phyloP scores from a whole-genome alignment of 306 rosid species.

The Oemleria cerasiformis region DNA sequence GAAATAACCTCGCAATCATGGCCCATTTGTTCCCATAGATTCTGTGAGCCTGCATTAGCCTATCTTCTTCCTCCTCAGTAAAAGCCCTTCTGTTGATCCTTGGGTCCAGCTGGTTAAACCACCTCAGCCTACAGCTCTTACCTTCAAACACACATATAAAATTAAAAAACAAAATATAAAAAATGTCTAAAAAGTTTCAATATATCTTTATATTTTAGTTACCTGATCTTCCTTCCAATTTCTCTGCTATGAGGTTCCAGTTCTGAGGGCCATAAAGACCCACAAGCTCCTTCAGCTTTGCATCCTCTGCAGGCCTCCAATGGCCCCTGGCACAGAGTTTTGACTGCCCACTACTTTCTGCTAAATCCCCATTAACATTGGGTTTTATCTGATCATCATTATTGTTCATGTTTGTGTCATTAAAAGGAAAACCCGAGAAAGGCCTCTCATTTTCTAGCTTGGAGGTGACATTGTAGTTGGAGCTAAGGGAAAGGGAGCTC shows the following conservation, averaged over 20 bases:
- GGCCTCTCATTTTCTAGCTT: constrained; percentile 38
- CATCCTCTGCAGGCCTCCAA: constrained; percentile 98
- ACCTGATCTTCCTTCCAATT: constrained; percentile 99
- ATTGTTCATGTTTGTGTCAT: constrained; percentile 41
- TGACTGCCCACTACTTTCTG: constrained; percentile 52
- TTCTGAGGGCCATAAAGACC: constrained; percentile 95
- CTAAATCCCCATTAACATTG: constrained; percentile 37
- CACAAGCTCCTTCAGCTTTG: constrained; percentile 91
- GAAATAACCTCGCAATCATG: constrained; percentile 93
- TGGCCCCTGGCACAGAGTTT: constrained; percentile 94
- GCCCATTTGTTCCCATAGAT: constrained; percentile 99
- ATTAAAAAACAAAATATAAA: not conserved
- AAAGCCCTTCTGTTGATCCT: constrained; percentile 89
- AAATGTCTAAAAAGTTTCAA: not conserved
- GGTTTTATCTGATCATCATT: constrained; percentile 39
- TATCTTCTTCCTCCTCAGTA: constrained; percentile 87
- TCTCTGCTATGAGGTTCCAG: constrained; percentile 96
- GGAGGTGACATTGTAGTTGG: constrained; percentile 39
- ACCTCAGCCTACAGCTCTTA: constrained; percentile 89
- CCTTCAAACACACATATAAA: constrained; percentile 37
- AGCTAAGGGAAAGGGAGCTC: constrained; percentile 62
- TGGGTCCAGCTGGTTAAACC: constrained; percentile 99
- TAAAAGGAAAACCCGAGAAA: constrained; percentile 55
- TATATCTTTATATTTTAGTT: not conserved
- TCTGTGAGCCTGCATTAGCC: constrained; percentile 94